Base-by-base conservation (phyloP, 2,329 filamentous ascomycete genomes). In the Piedraia hortae region DNA sequence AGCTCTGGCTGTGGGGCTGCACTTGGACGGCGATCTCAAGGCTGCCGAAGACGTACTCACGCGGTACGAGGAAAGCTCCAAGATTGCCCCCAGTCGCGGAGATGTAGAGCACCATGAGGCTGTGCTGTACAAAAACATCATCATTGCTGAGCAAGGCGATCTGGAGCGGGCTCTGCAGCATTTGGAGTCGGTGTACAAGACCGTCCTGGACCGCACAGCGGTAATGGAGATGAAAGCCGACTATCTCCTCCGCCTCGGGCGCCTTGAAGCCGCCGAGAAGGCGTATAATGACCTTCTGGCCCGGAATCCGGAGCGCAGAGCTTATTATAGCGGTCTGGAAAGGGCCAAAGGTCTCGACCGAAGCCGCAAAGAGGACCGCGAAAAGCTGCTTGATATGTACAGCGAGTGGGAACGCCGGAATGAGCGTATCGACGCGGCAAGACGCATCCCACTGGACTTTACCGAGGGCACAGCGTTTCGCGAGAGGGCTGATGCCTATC, bases 21-120 rank as follows among this genome's bases (percentile, higher is more conserved):
- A 97, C 39, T 56, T 97, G 23, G 61, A 67, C n/a, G 85, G 82
- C 2, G 73, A 89, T 40, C 54, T 85, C 28, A 49, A 57, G 19
- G 72, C 85, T 37, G 88, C 85, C 14, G 85, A 97, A 50, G 77
- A 78, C 37, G 73, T 90, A 18, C 51, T 97, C 35, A 75, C 65
- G 20, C 88, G 72, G 9, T 97, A 82, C 45, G 85, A 97, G 47
- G 77, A 85, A 30, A 93, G 82, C 1, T 46, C 97, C 31, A 91
- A 90, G 50, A 59, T 60, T 7, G 61, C 68, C 6, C 77, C 78
- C 1, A 59, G 66, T 7, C 69, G 70, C 40, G 54, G 59, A 21
- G 82, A 93, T 41, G 60, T 82, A 39, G 85, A 97, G 46, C 74
- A 93, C 46, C 85, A 80, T 14, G 85, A 97, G 50, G 77, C 82